These are phyloP conservation scores for Tolypocladium sp. DNA, from an alignment of 2,329 filamentous ascomycete genomes.

Conservation along the genomic window DNA sequence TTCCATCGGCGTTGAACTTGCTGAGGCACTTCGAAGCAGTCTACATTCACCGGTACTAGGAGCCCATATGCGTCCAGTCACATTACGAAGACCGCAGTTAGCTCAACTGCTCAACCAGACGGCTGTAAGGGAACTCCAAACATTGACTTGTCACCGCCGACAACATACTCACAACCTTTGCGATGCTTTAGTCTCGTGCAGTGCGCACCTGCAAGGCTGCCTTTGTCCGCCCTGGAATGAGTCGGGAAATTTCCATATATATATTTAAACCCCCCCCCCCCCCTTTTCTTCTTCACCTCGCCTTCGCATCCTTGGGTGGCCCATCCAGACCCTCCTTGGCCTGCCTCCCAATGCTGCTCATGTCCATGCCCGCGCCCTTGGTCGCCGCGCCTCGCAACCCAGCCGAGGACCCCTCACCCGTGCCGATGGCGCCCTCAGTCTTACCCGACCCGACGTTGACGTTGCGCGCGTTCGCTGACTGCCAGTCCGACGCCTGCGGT, in stretches of 20 bases:
- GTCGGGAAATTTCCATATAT: no score
- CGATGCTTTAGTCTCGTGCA: no score
- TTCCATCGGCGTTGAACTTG: conserved; percentile 69
- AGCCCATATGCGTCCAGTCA: no score
- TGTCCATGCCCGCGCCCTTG: conserved; percentile 41
- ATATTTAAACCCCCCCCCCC: no score
- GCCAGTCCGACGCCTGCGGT: conserved; percentile 67
- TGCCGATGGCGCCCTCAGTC: conserved; percentile 35
- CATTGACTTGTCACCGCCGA: no score
- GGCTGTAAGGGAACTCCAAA: no score
- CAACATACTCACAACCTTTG: no score
- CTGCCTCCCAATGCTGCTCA: conserved; percentile 55
- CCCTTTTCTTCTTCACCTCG: not conserved
- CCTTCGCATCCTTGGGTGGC: not conserved
- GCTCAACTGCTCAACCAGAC: no score
- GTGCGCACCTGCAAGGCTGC: no score
- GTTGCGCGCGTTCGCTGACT: conserved; percentile 58
- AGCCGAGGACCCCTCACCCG: conserved; percentile 34
- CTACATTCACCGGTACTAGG: no score
- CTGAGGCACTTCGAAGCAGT: conserved; percentile 97
- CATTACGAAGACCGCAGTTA: no score
- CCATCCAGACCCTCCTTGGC: conserved; percentile 13
- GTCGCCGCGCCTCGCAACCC: conserved; percentile 53
- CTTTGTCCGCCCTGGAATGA: no score
- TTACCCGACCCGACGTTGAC: conserved; percentile 54